Base-by-base conservation (phyloP, 1,284 basidiomycete species). In the Ustilago bromivora region DNA sequence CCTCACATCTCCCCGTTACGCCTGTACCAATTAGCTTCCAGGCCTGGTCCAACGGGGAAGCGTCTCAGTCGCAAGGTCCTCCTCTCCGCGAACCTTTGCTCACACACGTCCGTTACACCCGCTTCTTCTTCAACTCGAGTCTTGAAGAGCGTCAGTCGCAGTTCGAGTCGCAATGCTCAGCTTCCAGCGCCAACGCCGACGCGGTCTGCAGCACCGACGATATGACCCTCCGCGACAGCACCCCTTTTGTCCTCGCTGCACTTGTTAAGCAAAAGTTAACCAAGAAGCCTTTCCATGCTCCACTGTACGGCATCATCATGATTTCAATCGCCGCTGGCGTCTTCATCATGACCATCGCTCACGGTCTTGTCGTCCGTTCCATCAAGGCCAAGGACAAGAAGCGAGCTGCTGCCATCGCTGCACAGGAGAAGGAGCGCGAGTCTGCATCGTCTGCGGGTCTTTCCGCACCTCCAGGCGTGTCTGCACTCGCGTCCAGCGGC, bases 91-190 rank as follows among this genome's bases (percentile, higher is more conserved):
- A 70, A 31, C 76, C 77, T 9, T 62, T 78, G 31, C 57, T 69
- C 11, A 76, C 82, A 15, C 64, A 73, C 35, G 65, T 83, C 55
- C 67, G 75, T 56, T 83, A 82, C 59, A 68, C 74, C 17, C 76
- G 82, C 40, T 76, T 82, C 69, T 83, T 83, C 71, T 83, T 78
- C 81, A 83, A 83, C 70, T 83, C 82, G 53, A 80, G 79, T 51
- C 71, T 80, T 7, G 61, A 69, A 35, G 68, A 67, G 63, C 67
- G 82, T 7, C 61, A 71, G 7, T 51, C 62, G 40, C 66, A 79
- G 57, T 83, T 82, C 57, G 71, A 66, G 5, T 40, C 57, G 15
- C 73, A 72, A 36, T 83, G 82, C 70, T 55, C 67, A 8, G 63
- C 70, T 12, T 61, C 65, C 9, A 63, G 57, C 19, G 56, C 60